Percentiles rank a stretch among this genome's conserved stretches.
These are phyloP conservation scores for Echium plantagineum DNA, from an alignment of 257 asterid species.

Conservation along the genomic window DNA sequence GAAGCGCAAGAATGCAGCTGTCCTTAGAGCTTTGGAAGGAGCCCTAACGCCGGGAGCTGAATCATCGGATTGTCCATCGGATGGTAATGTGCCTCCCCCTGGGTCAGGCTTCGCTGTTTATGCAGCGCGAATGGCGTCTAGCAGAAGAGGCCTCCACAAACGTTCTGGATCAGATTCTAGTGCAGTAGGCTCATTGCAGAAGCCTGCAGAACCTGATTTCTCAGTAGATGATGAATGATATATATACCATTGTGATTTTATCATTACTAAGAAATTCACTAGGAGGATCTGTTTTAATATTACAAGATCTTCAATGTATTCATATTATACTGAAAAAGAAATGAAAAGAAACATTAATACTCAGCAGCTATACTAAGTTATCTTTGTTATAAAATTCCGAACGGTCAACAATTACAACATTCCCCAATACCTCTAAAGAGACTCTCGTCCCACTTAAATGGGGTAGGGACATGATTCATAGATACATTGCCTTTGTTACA, in stretches of 20 bases:
- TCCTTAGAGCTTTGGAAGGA: constrained; percentile 40
- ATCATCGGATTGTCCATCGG: background rate
- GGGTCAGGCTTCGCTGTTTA: constrained; percentile 29
- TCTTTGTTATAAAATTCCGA: no score
- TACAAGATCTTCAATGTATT: no score
- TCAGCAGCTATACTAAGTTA: no score
- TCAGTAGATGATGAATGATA: constrained; percentile 56
- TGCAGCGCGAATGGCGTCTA: constrained; percentile 44
- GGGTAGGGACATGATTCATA: no score
- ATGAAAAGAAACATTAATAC: no score
- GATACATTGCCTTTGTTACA: no score
- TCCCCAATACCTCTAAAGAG: no score
- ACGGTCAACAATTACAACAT: no score
- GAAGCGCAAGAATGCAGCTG: constrained; percentile 37
- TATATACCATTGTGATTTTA: background rate
- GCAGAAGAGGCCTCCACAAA: constrained; percentile 44
- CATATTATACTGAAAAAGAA: no score
- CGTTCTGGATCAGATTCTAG: constrained; percentile 37
- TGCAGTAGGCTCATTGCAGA: constrained; percentile 46
- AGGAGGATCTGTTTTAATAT: no score
- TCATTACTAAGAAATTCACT: no score
- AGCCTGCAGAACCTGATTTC: constrained; percentile 88
- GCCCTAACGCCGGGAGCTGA: constrained; percentile 13
- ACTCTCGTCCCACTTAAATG: no score
- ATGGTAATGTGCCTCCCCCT: constrained; percentile 10